Conservation (phyloP, 1,284 basidiomycete genomes). For the Tetrapyrgos nigripes region DNA sequence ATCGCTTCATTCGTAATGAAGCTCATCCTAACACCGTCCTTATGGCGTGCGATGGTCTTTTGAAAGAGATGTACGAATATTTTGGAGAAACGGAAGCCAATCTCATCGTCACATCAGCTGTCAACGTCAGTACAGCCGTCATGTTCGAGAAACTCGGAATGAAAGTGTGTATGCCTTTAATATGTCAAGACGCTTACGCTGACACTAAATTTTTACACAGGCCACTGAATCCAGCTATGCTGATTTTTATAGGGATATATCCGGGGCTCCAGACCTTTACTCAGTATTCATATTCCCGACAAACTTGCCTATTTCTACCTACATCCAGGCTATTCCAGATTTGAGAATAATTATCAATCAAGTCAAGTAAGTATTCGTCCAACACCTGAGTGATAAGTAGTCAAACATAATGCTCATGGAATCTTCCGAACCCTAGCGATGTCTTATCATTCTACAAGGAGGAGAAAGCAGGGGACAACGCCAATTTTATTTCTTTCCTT, state of each 20-base stretch:
- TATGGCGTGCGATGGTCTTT: conserved; percentile 29
- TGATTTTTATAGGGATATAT: conserved; percentile 24
- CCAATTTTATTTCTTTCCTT: conserved; percentile 39
- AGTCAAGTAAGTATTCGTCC: not conserved
- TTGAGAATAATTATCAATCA: conserved; percentile 34
- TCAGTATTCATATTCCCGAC: conserved; percentile 34
- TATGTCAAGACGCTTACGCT: not conserved
- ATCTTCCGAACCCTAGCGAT: conserved; percentile 31
- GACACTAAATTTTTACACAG: too few relatives aligned
- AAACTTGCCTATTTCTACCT: conserved; percentile 30
- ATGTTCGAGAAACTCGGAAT: conserved; percentile 37
- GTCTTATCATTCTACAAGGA: conserved; percentile 51
- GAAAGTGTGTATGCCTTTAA: conserved; percentile 14
- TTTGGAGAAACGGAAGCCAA: conserved; percentile 29
- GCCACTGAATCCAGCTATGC: too few relatives aligned
- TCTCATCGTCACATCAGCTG: conserved; percentile 33
- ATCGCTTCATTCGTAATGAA: conserved; percentile 25
- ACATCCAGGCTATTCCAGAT: conserved; percentile 40
- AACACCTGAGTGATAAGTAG: too few relatives aligned
- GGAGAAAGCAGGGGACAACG: conserved; percentile 38
- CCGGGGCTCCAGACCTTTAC: conserved; percentile 35
- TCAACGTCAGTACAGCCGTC: conserved; percentile 30
- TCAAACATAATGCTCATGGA: too few relatives aligned
- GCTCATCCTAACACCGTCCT: conserved; percentile 29
- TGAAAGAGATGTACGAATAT: conserved; percentile 24